A percentile compares a stretch with the other conserved stretches of the same genome.
phyloP scores from a whole-genome alignment of 129 eudicot species.

The Escallonia rubra region DNA sequence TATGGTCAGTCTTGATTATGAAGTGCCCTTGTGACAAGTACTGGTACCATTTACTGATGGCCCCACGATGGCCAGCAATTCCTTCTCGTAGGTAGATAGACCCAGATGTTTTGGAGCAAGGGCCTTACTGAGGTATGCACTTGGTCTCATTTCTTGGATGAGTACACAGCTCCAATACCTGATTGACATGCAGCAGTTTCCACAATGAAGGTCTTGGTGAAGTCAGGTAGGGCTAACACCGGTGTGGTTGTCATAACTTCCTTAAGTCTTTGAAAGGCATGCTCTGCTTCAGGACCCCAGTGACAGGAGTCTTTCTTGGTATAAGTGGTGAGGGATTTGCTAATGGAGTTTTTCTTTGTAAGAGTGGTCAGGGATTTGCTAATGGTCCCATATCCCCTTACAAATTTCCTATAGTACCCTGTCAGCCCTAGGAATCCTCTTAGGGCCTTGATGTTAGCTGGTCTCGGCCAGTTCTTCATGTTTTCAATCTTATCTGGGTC shows the following conservation, averaged over 20 bases:
- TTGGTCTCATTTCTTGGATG: background rate
- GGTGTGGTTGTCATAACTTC: background rate
- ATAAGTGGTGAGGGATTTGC: no score
- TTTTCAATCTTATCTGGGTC: no score
- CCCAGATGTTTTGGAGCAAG: background rate
- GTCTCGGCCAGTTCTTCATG: background rate
- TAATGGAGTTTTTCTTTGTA: background rate
- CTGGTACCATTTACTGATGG: background rate
- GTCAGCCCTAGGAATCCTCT: conserved; percentile 1
- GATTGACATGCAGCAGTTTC: background rate
- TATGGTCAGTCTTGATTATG: background rate
- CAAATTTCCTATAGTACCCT: no score
- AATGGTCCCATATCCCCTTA: background rate
- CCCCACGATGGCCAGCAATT: background rate
- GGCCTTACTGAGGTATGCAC: background rate
- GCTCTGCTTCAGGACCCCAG: background rate
- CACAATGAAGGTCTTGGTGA: background rate
- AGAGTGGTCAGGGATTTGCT: background rate
- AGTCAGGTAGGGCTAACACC: background rate
- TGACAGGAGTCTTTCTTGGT: no score
- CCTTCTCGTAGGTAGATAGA: background rate
- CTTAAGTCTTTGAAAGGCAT: background rate
- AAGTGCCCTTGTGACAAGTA: background rate
- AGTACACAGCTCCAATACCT: background rate
- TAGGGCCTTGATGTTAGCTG: background rate